Conservation (phyloP, 2,329 filamentous ascomycete genomes). For the Phyllosticta citrichinensis region DNA sequence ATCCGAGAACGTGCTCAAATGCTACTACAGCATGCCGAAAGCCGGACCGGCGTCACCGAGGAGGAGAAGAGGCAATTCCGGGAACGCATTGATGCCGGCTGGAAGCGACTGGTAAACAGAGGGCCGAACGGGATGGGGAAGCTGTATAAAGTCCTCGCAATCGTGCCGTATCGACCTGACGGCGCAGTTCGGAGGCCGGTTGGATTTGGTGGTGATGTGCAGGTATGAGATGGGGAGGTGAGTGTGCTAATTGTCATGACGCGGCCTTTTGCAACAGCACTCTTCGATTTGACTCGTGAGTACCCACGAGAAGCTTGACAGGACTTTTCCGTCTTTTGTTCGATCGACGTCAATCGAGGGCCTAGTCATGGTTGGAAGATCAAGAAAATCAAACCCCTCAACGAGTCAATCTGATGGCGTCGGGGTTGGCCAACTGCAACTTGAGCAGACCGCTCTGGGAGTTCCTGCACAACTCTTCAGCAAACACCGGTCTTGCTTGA, state of each 20-base stretch:
- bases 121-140: slow-evolving; percentile 84
- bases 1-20: slow-evolving; percentile 67
- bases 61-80: slow-evolving; percentile 33
- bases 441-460: background rate
- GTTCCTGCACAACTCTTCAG: background rate
- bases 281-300: background rate
- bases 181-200: slow-evolving; percentile 65
- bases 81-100: slow-evolving; percentile 59
- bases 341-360: background rate
- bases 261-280: background rate
- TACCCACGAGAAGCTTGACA: background rate
- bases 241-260: background rate
- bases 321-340: background rate
- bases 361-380: background rate
- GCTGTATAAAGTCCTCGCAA: slow-evolving; percentile 86
- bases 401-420: background rate
- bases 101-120: slow-evolving; percentile 74
- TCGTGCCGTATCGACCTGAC: slow-evolving; percentile 58
- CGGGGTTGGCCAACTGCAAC: background rate
- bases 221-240: slow-evolving; percentile 7
- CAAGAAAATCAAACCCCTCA: background rate
- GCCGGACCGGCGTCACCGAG: background rate
- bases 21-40: slow-evolving; percentile 39
- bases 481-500: background rate
- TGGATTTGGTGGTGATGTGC: slow-evolving; percentile 71